Evolutionary conservation across 768 basidiomycete genomes (phyloP).

Genomic region (Lentinus brumalis): DNA sequence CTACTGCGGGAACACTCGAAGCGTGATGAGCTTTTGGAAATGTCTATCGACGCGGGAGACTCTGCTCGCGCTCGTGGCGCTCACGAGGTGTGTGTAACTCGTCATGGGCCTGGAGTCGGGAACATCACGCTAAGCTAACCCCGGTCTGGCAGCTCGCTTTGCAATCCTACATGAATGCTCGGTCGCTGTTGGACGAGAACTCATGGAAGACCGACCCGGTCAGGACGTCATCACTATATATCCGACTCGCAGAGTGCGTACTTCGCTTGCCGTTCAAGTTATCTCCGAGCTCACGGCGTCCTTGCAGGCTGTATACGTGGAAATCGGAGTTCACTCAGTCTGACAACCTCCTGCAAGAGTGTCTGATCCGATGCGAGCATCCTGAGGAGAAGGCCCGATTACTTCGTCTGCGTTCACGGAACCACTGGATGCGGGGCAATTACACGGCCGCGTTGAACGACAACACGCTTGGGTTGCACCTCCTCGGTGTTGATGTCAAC

Average conservation of each 20-base stretch:
- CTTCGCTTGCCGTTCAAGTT: neutral
- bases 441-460: conserved; percentile 58
- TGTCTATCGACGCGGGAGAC: conserved; percentile 69
- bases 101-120: neutral
- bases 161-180: conserved; percentile 62
- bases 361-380: conserved; percentile 47
- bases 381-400: conserved; percentile 59
- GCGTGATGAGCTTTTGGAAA: conserved; percentile 59
- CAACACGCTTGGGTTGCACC: conserved; percentile 58
- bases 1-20: conserved; percentile 62
- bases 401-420: conserved; percentile 61
- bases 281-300: neutral
- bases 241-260: conserved; percentile 64
- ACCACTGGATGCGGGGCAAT: conserved; percentile 62
- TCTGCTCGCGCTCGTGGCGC: conserved; percentile 73
- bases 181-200: conserved; percentile 52
- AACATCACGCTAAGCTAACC: neutral
- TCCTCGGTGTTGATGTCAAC: conserved; percentile 64
- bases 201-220: conserved; percentile 53
- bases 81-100: conserved; percentile 54
- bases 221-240: conserved; percentile 54
- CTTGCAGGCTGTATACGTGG: conserved; percentile 60
- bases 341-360: conserved; percentile 55
- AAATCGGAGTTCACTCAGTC: conserved; percentile 61
- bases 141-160: conserved; percentile 51